Percentiles rank a stretch among this genome's conserved stretches.
These are phyloP conservation scores for Colletotrichum sublineola DNA, from an alignment of 2,329 filamentous ascomycete species.

Conservation along the genomic window DNA sequence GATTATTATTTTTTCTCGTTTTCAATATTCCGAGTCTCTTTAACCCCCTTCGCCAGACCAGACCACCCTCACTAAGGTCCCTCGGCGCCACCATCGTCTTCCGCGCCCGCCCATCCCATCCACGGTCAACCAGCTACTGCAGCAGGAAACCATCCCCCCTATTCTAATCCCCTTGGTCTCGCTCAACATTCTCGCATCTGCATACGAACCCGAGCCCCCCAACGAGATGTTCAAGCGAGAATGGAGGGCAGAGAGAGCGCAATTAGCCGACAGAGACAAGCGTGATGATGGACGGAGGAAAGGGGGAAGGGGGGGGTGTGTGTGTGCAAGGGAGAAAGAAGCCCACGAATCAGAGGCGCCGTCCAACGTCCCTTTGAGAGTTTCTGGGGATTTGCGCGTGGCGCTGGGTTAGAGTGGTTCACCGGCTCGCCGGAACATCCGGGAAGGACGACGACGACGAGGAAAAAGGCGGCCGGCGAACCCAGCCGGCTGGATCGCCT, in stretches of 20 bases:
- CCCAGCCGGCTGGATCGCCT: conserved; percentile 25
- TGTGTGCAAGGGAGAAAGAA: no score
- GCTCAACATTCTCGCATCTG: no score
- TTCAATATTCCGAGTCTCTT: neutral
- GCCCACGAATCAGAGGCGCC: conserved; percentile 18
- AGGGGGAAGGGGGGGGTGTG: neutral
- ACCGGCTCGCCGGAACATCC: conserved; percentile 26
- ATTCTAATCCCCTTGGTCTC: no score
- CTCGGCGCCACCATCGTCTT: conserved; percentile 17
- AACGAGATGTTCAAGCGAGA: no score
- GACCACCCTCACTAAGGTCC: neutral
- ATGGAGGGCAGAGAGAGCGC: neutral
- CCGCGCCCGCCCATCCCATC: neutral
- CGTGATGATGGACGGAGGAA: neutral
- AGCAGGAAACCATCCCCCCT: neutral
- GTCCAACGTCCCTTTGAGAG: no score
- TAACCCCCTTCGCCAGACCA: neutral
- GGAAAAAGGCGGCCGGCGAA: neutral
- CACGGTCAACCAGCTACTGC: neutral
- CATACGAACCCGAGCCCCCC: no score
- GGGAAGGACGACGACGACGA: neutral
- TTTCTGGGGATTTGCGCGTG: no score
- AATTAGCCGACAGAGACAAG: neutral
- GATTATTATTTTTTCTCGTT: no score
- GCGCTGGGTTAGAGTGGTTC: neutral